Evolutionary conservation across 306 rosid genomes (phyloP).

Genomic region (Lathyrus sativus): DNA sequence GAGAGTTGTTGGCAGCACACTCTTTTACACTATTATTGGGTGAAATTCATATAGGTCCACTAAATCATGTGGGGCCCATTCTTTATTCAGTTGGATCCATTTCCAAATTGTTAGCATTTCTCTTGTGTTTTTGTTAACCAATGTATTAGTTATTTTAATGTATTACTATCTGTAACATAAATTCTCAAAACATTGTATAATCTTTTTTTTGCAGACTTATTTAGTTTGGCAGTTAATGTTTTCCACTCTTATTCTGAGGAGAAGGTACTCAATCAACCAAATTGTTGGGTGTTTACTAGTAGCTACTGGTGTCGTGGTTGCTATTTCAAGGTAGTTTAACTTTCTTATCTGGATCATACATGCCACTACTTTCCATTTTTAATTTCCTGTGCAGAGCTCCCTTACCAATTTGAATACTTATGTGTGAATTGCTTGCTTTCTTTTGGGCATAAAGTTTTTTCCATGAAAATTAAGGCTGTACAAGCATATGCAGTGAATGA

Average conservation of each 20-base stretch:
- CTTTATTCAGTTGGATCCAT: background rate
- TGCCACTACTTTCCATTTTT: constrained; percentile 24
- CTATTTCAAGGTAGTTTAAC: constrained; percentile 71
- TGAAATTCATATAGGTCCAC: background rate
- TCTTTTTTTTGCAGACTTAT: constrained; percentile 66
- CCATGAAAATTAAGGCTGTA: constrained; percentile 10
- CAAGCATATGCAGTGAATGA: constrained; percentile 24
- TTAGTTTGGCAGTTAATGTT: constrained; percentile 89
- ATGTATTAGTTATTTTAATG: constrained; percentile 25
- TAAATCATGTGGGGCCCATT: background rate
- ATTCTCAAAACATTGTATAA: constrained; percentile 23
- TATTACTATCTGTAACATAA: constrained; percentile 18
- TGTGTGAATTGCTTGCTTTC: constrained; percentile 20
- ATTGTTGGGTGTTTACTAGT: constrained; percentile 78
- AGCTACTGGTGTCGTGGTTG: constrained; percentile 72
- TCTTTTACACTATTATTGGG: background rate
- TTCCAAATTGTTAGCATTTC: background rate
- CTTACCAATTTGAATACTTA: constrained; percentile 26
- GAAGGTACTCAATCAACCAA: constrained; percentile 71
- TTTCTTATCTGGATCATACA: constrained; percentile 18
- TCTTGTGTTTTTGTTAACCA: background rate
- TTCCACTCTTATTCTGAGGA: constrained; percentile 62
- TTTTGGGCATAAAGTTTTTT: constrained; percentile 22
- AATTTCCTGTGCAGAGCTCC: constrained; percentile 30
- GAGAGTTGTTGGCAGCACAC: background rate